phyloP scores from a whole-genome alignment of 2,329 filamentous ascomycete species.

The Ramichloridium luteum region DNA sequence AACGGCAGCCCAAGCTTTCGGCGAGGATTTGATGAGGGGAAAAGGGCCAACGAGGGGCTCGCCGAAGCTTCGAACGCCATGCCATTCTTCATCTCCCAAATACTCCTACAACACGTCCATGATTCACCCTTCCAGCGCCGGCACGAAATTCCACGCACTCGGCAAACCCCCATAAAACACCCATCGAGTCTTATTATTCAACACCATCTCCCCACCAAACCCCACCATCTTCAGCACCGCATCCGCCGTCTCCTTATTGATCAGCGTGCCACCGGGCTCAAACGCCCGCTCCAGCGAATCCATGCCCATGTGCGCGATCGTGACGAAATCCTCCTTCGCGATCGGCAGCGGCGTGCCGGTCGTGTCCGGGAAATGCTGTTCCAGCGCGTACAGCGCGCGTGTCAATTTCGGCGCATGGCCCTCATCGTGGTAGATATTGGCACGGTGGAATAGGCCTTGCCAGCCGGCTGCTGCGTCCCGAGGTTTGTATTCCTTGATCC shows the following conservation, averaged over 20 bases:
- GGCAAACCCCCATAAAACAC: constrained; percentile 4
- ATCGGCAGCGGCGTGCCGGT: constrained; percentile 1
- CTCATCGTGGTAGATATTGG: constrained; percentile 4
- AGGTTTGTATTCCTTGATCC: neutral
- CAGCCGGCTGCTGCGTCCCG: constrained; percentile 1
- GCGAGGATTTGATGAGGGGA: too few species aligned
- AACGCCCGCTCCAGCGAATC: constrained; percentile 3
- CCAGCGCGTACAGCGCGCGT: neutral
- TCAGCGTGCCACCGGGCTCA: constrained; percentile 4
- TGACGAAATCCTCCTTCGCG: neutral
- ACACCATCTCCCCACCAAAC: constrained; percentile 3
- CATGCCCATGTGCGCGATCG: constrained; percentile 3
- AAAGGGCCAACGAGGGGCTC: too few species aligned
- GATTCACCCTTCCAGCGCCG: constrained; percentile 3
- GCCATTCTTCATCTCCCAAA: too few species aligned
- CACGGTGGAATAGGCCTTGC: constrained; percentile 2
- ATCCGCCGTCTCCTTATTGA: constrained; percentile 1
- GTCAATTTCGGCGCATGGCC: constrained; percentile 3
- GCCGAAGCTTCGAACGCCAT: too few species aligned
- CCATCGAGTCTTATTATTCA: constrained; percentile 3
- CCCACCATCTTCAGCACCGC: constrained; percentile 1
- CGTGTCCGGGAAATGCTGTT: constrained; percentile 3
- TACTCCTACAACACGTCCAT: too few species aligned
- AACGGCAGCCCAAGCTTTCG: too few species aligned
- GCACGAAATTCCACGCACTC: constrained; percentile 3